phyloP scores from a whole-genome alignment of 2,329 filamentous ascomycete species.

The Cadophora gregata region DNA sequence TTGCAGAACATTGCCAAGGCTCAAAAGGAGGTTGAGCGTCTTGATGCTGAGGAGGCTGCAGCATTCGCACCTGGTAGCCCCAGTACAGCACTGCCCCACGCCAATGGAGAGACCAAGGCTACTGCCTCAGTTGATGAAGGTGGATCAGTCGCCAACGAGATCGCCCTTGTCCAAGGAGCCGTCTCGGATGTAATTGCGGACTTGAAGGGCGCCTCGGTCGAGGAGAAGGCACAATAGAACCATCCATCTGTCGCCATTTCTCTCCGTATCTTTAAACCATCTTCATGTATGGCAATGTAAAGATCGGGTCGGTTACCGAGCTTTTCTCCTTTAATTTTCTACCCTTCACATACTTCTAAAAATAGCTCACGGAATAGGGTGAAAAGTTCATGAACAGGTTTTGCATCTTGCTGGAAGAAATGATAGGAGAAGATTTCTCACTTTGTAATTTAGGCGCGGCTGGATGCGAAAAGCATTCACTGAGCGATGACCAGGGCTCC shows the following conservation, averaged over 20 bases:
- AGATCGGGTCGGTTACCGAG: background rate
- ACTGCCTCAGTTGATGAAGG: constrained; percentile 41
- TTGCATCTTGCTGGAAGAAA: constrained; percentile 18
- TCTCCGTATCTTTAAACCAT: constrained; percentile 13
- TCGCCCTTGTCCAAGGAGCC: constrained; percentile 54
- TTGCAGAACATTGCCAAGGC: constrained; percentile 94
- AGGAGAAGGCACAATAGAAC: constrained; percentile 53
- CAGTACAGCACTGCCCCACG: constrained; percentile 52
- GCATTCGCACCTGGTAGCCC: constrained; percentile 53
- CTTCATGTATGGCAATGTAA: constrained; percentile 2
- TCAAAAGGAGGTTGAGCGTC: constrained; percentile 89
- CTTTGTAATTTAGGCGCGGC: constrained; percentile 33
- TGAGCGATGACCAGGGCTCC: background rate
- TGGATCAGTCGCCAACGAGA: constrained; percentile 39
- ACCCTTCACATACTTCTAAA: constrained; percentile 2
- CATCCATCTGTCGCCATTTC: background rate
- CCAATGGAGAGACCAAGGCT: constrained; percentile 57
- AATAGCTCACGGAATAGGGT: constrained; percentile 5
- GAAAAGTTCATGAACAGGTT: constrained; percentile 13
- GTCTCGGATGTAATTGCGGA: constrained; percentile 63
- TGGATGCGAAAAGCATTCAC: constrained; percentile 1
- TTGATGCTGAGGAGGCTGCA: constrained; percentile 71
- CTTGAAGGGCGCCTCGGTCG: constrained; percentile 64
- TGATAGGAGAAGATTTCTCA: constrained; percentile 26
- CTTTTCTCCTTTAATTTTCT: background rate